Conservation (phyloP, 495 filamentous ascomycete species). For the Hypomontagnella submonticulosa region DNA sequence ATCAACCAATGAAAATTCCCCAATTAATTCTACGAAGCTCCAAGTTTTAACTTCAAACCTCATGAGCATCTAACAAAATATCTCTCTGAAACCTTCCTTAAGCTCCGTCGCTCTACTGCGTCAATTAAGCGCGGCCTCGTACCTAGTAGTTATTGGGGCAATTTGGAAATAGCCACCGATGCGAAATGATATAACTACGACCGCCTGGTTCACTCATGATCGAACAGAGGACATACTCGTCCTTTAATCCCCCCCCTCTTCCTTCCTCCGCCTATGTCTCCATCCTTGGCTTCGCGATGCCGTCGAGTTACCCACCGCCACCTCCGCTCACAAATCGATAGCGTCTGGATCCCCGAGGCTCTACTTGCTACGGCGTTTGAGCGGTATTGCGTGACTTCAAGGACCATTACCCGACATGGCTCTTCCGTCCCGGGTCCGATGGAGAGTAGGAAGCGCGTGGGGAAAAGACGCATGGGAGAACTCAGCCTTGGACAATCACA, state of each 20-base stretch:
- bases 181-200: slow-evolving; percentile 14
- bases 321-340: slow-evolving; percentile 46
- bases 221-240: slow-evolving; percentile 8
- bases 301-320: slow-evolving; percentile 54
- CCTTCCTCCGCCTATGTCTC: slow-evolving; percentile 49
- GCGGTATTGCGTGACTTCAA: slow-evolving; percentile 51
- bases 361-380: slow-evolving; percentile 53
- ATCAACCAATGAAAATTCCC: slow-evolving; percentile 16
- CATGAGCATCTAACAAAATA: background rate
- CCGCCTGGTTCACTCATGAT: slow-evolving; percentile 8
- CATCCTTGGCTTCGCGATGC: slow-evolving; percentile 51
- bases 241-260: slow-evolving; percentile 4
- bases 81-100: background rate
- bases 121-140: background rate
- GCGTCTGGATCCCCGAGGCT: slow-evolving; percentile 59
- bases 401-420: slow-evolving; percentile 34
- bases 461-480: slow-evolving; percentile 62
- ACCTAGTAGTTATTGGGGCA: too few species aligned
- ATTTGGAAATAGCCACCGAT: too few species aligned
- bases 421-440: slow-evolving; percentile 59
- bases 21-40: slow-evolving; percentile 20
- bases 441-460: slow-evolving; percentile 63
- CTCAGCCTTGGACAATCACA: slow-evolving; percentile 51
- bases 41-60: slow-evolving; percentile 26
- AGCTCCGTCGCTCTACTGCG: background rate